These are phyloP conservation scores for Knoxia roxburghii DNA, from an alignment of 257 asterid genomes.

Conservation along the genomic window DNA sequence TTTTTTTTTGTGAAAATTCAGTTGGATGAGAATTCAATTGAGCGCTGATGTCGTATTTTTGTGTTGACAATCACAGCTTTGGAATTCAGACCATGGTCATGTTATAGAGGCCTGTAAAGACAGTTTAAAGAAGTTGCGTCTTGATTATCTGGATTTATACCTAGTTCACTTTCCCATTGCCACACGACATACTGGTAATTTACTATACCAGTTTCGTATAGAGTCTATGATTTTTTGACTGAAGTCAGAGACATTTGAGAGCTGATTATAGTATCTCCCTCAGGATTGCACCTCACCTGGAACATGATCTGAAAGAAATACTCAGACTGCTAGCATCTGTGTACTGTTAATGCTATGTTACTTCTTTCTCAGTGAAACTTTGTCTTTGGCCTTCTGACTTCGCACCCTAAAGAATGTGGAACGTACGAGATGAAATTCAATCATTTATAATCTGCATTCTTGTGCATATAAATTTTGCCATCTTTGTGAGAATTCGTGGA, in stretches of 20 bases:
- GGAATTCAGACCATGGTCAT: conserved; percentile 73
- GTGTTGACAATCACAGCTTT: conserved; percentile 35
- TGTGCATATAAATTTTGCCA: not conserved
- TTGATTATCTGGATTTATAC: conserved; percentile 60
- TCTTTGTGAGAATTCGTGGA: not conserved
- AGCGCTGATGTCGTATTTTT: not conserved
- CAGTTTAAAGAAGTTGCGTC: conserved; percentile 48
- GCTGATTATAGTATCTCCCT: not conserved
- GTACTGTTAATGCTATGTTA: too few relatives aligned
- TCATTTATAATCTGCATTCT: not conserved
- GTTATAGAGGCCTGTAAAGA: conserved; percentile 63
- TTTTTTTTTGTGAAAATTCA: not conserved
- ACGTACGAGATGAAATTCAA: not conserved
- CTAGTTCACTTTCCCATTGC: conserved; percentile 63
- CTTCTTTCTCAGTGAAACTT: not conserved
- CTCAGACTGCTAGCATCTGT: not conserved
- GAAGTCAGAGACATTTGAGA: not conserved
- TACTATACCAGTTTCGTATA: not conserved
- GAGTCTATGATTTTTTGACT: not conserved
- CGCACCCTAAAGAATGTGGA: not conserved
- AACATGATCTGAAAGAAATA: not conserved
- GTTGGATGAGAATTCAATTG: not conserved
- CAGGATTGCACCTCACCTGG: not conserved
- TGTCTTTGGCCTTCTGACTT: not conserved
- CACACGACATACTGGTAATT: conserved; percentile 59